Conservation (phyloP, 2,329 filamentous ascomycete species). For the Dendrostoma leiphaemia region DNA sequence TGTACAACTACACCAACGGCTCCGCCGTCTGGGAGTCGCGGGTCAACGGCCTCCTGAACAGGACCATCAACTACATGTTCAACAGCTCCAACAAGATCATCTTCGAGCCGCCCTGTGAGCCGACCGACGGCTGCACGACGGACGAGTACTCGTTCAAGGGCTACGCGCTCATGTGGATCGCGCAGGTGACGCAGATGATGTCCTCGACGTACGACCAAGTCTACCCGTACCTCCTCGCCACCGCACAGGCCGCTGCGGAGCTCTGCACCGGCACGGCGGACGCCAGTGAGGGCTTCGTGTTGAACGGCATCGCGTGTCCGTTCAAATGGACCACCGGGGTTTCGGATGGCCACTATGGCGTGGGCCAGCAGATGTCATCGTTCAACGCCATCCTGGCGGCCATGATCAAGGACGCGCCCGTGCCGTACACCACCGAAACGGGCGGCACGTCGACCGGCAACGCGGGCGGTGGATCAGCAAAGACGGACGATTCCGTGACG, state of each 20-base stretch:
- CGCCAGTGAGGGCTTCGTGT: constrained; percentile 55
- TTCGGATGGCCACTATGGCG: constrained; percentile 52
- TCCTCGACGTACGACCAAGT: constrained; percentile 55
- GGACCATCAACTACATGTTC: constrained; percentile 51
- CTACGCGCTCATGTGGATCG: constrained; percentile 64
- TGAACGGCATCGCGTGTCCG: constrained; percentile 58
- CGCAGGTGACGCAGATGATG: constrained; percentile 56
- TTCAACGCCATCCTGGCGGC: constrained; percentile 55
- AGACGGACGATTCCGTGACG: constrained; percentile 23
- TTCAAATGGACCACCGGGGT: constrained; percentile 57
- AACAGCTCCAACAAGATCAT: constrained; percentile 57
- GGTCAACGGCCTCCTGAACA: constrained; percentile 51
- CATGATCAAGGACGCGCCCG: constrained; percentile 30
- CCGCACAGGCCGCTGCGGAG: constrained; percentile 57
- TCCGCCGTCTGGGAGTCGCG: constrained; percentile 51
- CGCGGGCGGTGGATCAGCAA: constrained; percentile 35
- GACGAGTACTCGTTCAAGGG: constrained; percentile 75
- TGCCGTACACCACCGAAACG: constrained; percentile 43
- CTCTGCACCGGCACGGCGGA: constrained; percentile 61
- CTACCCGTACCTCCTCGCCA: constrained; percentile 53
- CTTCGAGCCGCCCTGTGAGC: constrained; percentile 66
- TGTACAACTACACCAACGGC: constrained; percentile 64
- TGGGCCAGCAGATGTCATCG: constrained; percentile 59
- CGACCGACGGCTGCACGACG: constrained; percentile 55
- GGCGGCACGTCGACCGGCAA: constrained; percentile 50